Conservation (phyloP, 352 stramenopile species). For the Pythium monospermum region DNA sequence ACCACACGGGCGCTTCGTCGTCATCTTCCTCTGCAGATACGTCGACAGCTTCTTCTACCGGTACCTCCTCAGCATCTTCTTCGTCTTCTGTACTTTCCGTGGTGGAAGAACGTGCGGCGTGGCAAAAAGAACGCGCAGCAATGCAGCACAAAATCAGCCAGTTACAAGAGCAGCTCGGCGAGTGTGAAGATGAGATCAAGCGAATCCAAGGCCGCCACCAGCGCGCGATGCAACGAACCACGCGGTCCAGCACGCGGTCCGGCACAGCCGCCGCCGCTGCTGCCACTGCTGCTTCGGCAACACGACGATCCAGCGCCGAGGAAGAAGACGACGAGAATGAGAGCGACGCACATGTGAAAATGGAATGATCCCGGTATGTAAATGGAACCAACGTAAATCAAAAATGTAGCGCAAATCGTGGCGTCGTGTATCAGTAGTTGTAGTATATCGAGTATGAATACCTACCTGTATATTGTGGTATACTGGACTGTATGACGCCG, state of each 20-base stretch:
- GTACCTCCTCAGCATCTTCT: too few relatives aligned
- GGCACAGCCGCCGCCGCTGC: too few relatives aligned
- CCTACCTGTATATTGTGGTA: too few relatives aligned
- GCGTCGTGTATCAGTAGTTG: too few relatives aligned
- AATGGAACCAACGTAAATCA: not conserved
- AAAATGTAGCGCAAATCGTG: too few relatives aligned
- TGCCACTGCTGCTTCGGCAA: not conserved
- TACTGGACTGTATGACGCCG: too few relatives aligned
- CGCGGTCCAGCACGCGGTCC: not conserved
- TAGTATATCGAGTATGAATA: too few relatives aligned
- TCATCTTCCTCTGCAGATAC: too few relatives aligned
- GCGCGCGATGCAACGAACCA: conserved; percentile 8
- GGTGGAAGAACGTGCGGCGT: conserved; percentile 19
- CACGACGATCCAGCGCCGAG: not conserved
- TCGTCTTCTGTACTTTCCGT: conserved; percentile 6
- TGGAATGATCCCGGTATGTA: too few relatives aligned
- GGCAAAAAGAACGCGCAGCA: conserved; percentile 40
- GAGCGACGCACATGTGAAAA: not conserved
- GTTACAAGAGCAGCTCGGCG: conserved; percentile 57
- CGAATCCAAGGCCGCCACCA: conserved; percentile 62
- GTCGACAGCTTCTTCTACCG: too few relatives aligned
- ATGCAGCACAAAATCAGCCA: conserved; percentile 58
- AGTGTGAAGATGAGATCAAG: conserved; percentile 83
- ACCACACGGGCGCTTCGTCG: conserved; percentile 28
- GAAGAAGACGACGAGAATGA: not conserved